Evolutionary conservation across 2,329 filamentous ascomycete genomes (phyloP).

Genomic region (Scleromitrula shiraiana): DNA sequence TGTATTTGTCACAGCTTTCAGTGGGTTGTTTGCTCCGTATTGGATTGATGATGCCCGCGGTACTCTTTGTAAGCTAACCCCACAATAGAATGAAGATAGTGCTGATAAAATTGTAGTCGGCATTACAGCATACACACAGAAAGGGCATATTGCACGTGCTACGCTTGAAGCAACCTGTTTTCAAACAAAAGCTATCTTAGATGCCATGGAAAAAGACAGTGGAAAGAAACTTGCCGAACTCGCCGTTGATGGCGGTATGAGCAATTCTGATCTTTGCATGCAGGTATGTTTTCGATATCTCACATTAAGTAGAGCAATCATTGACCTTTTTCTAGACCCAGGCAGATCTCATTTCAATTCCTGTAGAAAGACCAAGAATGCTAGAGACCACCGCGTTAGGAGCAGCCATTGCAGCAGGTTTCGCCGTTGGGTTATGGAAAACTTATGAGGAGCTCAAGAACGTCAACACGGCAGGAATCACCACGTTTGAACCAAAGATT

Average conservation of each 20-base stretch:
- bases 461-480: constrained; percentile 63
- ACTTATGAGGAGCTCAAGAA: constrained; percentile 63
- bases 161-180: constrained; percentile 67
- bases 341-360: constrained; percentile 71
- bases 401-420: constrained; percentile 74
- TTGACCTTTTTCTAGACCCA: constrained; percentile 47
- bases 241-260: constrained; percentile 66
- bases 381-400: constrained; percentile 76
- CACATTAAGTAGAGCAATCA: not conserved
- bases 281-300: constrained; percentile 37
- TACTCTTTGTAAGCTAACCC: constrained; percentile 49
- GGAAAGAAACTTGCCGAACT: constrained; percentile 55
- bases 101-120: constrained; percentile 38
- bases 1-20: constrained; percentile 65
- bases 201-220: constrained; percentile 65
- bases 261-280: constrained; percentile 65
- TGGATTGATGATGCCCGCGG: constrained; percentile 71
- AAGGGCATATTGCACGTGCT: constrained; percentile 62
- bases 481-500: constrained; percentile 61
- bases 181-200: constrained; percentile 65
- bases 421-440: constrained; percentile 68
- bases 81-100: not conserved
- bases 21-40: constrained; percentile 65
- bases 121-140: constrained; percentile 61
- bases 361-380: constrained; percentile 71